phyloP scores from a whole-genome alignment of 768 basidiomycete genomes.

The Collybiopsis luxurians region DNA sequence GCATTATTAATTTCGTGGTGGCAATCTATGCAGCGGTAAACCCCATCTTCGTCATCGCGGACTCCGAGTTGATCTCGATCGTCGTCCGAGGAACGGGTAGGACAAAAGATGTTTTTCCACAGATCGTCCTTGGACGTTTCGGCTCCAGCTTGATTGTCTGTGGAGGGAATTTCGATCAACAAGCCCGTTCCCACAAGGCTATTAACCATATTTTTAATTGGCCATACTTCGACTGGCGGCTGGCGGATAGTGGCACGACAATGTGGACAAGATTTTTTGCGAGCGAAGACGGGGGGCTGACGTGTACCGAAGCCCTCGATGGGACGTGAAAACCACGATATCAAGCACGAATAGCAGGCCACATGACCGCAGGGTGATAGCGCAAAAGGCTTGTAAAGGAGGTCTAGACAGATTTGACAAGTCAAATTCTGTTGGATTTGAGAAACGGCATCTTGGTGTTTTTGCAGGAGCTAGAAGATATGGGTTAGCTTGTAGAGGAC shows the following conservation, averaged over 20 bases:
- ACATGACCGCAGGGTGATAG: slow-evolving; percentile 76
- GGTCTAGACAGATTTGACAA: slow-evolving; percentile 78
- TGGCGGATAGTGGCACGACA: slow-evolving; percentile 61
- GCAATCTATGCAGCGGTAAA: slow-evolving; percentile 75
- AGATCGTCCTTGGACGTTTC: slow-evolving; percentile 38
- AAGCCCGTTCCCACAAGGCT: slow-evolving; percentile 54
- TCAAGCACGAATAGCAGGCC: slow-evolving; percentile 67
- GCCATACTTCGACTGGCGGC: slow-evolving; percentile 70
- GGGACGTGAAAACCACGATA: slow-evolving; percentile 67
- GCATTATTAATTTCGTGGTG: slow-evolving; percentile 78
- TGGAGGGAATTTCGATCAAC: slow-evolving; percentile 25
- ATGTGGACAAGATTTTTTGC: slow-evolving; percentile 67
- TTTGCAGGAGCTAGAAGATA: slow-evolving; percentile 40
- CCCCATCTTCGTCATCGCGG: slow-evolving; percentile 70
- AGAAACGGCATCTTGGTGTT: slow-evolving; percentile 51
- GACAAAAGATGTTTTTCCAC: slow-evolving; percentile 64
- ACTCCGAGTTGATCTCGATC: slow-evolving; percentile 49
- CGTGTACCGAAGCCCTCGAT: slow-evolving; percentile 43
- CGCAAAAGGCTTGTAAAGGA: slow-evolving; percentile 70
- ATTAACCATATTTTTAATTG: slow-evolving; percentile 63
- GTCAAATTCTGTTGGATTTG: slow-evolving; percentile 62
- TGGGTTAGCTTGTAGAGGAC: neutral
- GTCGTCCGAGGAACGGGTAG: slow-evolving; percentile 20
- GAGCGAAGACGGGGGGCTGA: slow-evolving; percentile 24
- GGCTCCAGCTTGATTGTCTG: slow-evolving; percentile 17